Base-by-base conservation (phyloP, 208 protist genomes). In the Leptomonas seymouri region DNA sequence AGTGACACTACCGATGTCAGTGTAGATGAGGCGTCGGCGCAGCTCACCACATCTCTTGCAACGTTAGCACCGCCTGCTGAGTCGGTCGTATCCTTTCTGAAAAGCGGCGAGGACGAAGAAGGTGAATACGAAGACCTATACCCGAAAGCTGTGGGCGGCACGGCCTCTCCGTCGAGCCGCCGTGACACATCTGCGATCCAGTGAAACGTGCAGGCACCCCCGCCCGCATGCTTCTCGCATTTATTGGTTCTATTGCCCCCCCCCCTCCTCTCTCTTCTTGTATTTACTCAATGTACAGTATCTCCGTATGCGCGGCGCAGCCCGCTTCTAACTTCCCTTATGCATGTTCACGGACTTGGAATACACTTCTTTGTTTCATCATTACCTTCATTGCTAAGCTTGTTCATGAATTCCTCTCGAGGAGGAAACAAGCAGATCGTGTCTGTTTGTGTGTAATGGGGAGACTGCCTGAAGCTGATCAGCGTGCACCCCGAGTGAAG, bases 131-230 rank as follows among this genome's bases (percentile, higher is more conserved):
- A 21, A 12, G 34, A 44, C n/a, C n/a, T n/a, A n/a, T n/a, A n/a
- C n/a, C n/a, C 7, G 15, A 48, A 57, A 0, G 61, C 25, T 4
- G 34, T 46, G 0, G 45, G 25, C 3, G 48, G 44, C 15, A 46
- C 61, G 7, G 18, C 45, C 25, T 28, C 42, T 20, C 60, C 34
- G 9, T 30, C 34, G 1, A 28, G 48, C 16, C 48, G 61, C 0
- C 61, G 61, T 23, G 30, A 1, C 46, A 67, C 61, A 5, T 46
- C n/a, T 23, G 30, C 61, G 48, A 51, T n/a, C n/a, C n/a, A n/a
- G n/a, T 60, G 39, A 54, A 69, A 63, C 3, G 12, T 15, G 14
- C 39, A 44, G 11, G 39, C 14, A 44, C 39, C 39, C 39, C 39
- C 14, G n/a, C n/a, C n/a, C n/a, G n/a, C n/a, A n/a, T n/a, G n/a